These are phyloP conservation scores for Straminergon stramineum DNA, from an alignment of 225 moss, liverwort and hornwort species.

Conservation along the genomic window DNA sequence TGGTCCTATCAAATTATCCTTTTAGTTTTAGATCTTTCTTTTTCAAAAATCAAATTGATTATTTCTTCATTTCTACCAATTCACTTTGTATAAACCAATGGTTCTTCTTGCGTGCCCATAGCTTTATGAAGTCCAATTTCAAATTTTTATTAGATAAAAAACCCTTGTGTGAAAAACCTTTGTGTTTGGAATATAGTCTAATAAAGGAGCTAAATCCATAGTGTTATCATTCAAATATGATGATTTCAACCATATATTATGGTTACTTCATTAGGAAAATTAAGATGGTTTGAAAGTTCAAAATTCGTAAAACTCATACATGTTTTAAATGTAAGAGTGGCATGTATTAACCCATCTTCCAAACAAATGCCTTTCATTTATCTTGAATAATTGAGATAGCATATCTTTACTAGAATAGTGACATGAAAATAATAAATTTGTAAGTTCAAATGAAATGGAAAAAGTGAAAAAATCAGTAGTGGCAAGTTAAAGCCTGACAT, in stretches of 20 bases:
- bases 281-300: not conserved
- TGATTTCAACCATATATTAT: not conserved
- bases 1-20: not conserved
- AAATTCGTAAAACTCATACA: not conserved
- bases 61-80: not conserved
- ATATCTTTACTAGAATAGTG: not conserved
- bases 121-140: not conserved
- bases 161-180: not conserved
- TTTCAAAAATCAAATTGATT: not conserved
- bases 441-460: not conserved
- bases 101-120: fast-evolving
- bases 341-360: not conserved
- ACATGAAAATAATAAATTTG: not conserved
- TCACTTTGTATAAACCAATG: not conserved
- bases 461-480: not conserved
- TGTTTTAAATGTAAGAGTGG: not conserved
- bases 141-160: not conserved
- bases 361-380: not conserved
- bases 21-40: no score
- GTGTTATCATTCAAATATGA: not conserved
- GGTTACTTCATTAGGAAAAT: not conserved
- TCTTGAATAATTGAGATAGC: not conserved
- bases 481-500: no score
- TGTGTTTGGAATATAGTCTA: not conserved
- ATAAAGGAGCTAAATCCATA: not conserved